These are phyloP conservation scores for Claviceps sp. DNA, from an alignment of 2,329 filamentous ascomycete genomes.

Conservation along the genomic window DNA sequence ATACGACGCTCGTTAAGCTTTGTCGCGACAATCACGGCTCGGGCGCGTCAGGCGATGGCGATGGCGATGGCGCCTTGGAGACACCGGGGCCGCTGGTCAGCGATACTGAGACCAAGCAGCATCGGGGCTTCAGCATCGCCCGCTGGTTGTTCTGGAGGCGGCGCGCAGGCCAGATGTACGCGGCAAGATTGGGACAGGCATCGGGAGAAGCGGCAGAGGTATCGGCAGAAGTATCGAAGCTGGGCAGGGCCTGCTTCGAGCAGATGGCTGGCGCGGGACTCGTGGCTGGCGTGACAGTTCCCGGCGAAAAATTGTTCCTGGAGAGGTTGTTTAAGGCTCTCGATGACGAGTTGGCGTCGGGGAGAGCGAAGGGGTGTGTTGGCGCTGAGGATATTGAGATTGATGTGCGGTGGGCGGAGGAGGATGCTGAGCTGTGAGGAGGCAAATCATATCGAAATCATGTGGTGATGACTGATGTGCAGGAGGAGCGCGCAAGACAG, in stretches of 20 bases:
- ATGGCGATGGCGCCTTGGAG: no score
- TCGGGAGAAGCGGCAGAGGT: no score
- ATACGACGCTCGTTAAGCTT: constrained; percentile 1
- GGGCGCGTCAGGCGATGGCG: no score
- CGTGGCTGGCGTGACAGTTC: constrained; percentile 2
- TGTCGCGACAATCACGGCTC: background rate
- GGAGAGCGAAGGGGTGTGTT: background rate
- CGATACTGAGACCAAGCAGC: background rate
- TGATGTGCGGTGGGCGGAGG: background rate
- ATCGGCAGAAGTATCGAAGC: background rate
- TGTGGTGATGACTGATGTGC: no score
- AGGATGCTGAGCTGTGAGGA: background rate
- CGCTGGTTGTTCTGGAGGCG: constrained; percentile 7
- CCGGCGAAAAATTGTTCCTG: constrained; percentile 5
- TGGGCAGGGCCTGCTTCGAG: constrained; percentile 6
- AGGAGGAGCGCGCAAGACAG: no score
- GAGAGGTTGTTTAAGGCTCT: constrained; percentile 4
- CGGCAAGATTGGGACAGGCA: background rate
- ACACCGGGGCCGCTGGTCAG: background rate
- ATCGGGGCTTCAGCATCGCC: constrained; percentile 1
- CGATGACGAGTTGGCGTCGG: constrained; percentile 3
- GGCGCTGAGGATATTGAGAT: constrained; percentile 5
- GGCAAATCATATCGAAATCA: no score
- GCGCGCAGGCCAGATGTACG: constrained; percentile 4
- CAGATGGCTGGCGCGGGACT: constrained; percentile 3